phyloP scores from a whole-genome alignment of 345 rosid species.

The Gossypium thurberi region DNA sequence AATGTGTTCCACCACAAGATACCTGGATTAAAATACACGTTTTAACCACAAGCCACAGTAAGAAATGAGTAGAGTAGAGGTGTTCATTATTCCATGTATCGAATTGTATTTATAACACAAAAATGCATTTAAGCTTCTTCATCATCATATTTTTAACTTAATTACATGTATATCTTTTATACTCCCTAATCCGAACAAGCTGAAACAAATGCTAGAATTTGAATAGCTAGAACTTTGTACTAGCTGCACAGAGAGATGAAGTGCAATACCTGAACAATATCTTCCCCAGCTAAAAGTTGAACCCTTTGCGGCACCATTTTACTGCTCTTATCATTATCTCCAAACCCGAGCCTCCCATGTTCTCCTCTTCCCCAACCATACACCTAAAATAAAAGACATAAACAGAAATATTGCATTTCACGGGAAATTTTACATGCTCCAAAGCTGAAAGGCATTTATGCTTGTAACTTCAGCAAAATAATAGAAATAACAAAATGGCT shows the following conservation, averaged over 20 bases:
- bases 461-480: background rate
- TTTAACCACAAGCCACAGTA: background rate
- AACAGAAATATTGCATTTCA: background rate
- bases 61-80: too few species aligned
- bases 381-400: slow-evolving; percentile 41
- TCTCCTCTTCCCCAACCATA: slow-evolving; percentile 99
- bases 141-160: background rate
- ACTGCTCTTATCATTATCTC: slow-evolving; percentile 97
- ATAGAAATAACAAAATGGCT: background rate
- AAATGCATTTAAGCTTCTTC: background rate
- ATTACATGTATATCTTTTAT: background rate
- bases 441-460: background rate
- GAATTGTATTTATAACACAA: background rate
- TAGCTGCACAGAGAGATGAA: background rate
- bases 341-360: slow-evolving; percentile 97
- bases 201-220: background rate
- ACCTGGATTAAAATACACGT: slow-evolving; percentile 39
- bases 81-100: background rate
- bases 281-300: slow-evolving; percentile 73
- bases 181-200: background rate
- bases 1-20: slow-evolving; percentile 98
- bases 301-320: slow-evolving; percentile 97
- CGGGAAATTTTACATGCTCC: background rate
- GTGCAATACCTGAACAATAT: slow-evolving; percentile 51
- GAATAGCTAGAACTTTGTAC: slow-evolving; percentile 19